These are phyloP conservation scores for Athelia psychrophila DNA, from an alignment of 1,284 basidiomycete species.

Conservation along the genomic window DNA sequence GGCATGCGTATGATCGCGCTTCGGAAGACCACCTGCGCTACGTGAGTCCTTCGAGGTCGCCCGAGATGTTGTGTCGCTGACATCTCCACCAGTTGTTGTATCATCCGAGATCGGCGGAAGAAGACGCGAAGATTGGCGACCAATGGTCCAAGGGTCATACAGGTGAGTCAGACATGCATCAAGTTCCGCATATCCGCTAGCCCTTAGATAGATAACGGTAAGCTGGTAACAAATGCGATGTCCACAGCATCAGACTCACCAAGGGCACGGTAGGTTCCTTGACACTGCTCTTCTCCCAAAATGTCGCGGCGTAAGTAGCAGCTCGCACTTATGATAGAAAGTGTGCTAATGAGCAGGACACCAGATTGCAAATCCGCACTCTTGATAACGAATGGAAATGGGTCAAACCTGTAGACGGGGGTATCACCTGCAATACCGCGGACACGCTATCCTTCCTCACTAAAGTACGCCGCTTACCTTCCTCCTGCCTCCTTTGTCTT, in stretches of 20 bases:
- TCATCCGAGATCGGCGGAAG: conserved; percentile 15
- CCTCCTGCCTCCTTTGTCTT: background rate
- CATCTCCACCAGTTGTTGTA: conserved; percentile 25
- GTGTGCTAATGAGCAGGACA: too few relatives aligned
- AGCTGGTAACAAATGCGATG: too few relatives aligned
- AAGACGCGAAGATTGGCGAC: conserved; percentile 16
- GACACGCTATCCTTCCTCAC: too few relatives aligned
- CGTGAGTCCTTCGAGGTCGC: conserved; percentile 10
- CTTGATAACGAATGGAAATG: conserved; percentile 24
- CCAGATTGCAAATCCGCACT: conserved; percentile 23
- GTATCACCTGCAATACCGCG: conserved; percentile 21
- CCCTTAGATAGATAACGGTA: background rate
- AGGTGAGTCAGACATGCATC: conserved; percentile 8
- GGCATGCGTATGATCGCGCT: conserved; percentile 18
- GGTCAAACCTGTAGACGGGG: conserved; percentile 21
- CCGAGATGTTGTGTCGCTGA: conserved; percentile 1
- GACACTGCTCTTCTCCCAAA: conserved; percentile 24
- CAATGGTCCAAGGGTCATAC: conserved; percentile 19
- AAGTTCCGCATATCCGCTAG: background rate
- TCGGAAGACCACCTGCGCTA: conserved; percentile 24
- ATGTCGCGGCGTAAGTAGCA: conserved; percentile 20
- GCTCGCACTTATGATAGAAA: too few relatives aligned
- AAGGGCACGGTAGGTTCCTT: conserved; percentile 22
- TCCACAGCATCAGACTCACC: too few relatives aligned
- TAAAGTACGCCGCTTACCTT: conserved; percentile 3